phyloP scores from a whole-genome alignment of 257 asterid species.

The Paulownia fortunei region DNA sequence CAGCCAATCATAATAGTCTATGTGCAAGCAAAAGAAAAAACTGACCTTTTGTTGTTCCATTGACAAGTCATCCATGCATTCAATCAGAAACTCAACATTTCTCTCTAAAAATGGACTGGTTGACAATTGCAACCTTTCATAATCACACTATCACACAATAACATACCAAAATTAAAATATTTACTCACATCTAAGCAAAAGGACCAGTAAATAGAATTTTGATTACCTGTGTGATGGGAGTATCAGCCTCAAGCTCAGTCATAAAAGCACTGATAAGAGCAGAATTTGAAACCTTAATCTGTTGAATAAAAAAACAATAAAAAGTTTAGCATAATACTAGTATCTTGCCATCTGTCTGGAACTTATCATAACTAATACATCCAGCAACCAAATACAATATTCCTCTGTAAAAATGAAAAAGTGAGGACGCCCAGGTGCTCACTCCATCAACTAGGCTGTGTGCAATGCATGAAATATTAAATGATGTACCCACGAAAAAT shows the following conservation, averaged over 20 bases:
- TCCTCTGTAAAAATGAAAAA: not conserved
- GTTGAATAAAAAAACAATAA: slow-evolving; percentile 25
- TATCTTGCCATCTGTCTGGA: not conserved
- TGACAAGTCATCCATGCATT: slow-evolving; percentile 97
- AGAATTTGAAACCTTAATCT: slow-evolving; percentile 98
- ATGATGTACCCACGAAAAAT: not conserved
- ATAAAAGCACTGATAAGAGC: slow-evolving; percentile 96
- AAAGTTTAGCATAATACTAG: slow-evolving; percentile 14
- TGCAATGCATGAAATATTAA: not conserved
- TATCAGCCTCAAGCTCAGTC: slow-evolving; percentile 90
- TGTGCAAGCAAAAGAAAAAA: slow-evolving; percentile 21
- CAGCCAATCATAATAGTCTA: slow-evolving; percentile 5
- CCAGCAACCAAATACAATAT: not conserved
- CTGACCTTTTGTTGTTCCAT: slow-evolving; percentile 94
- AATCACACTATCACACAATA: slow-evolving; percentile 66
- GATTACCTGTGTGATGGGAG: slow-evolving; percentile 84
- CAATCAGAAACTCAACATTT: slow-evolving; percentile 89
- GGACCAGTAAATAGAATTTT: not conserved
- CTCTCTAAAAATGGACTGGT: slow-evolving; percentile 84
- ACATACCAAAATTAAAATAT: not conserved
- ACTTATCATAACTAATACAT: not conserved
- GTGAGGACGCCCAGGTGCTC: not conserved
- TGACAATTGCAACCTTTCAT: slow-evolving; percentile 88
- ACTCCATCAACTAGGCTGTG: not conserved
- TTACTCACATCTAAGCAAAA: not conserved